Evolutionary conservation across 2,329 filamentous ascomycete species (phyloP), one percentile per base, ranked within the genome.

Genomic region (Bipolaris oryzae): DNA sequence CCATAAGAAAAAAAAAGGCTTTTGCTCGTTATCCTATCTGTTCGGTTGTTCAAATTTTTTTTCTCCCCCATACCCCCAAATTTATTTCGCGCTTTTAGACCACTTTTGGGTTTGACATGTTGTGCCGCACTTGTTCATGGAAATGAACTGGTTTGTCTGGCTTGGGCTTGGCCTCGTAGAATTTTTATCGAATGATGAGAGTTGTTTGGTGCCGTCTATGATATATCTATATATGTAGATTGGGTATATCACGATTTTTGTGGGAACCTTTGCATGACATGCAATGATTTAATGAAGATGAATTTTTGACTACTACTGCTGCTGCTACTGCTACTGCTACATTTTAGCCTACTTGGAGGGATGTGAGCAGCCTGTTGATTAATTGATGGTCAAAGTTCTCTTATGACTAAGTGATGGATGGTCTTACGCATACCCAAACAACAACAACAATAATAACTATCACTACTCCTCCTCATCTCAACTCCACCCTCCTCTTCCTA

Each of bases 1-100:
- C 66, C 68, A 38, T 73, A 71, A 57, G 63, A 20, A 23, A n/a
- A n/a, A n/a, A n/a, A n/a, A n/a, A n/a, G n/a, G 3, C 10, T 25
- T 28, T 28, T n/a, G 13, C 20, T 2, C 31, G 41, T 38, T 46
- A 25, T 34, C 10, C 15, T 23, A 25, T 9, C 20, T 23, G 25
- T 25, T 25, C 1, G 11, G 11, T 48, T 42, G 48, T 48, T n/a
- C n/a, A n/a, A n/a, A 23, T 33, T 46, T 18, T n/a, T 42, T 50
- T 49, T 6, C 6, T 51, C 5, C 53, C 43, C 53, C 61, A 62
- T 62, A 63, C 56, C 56, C 61, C 61, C 25, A 28, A 44, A 50
- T 54, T 54, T 49, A 45, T 11, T 46, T 35, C 33, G 33, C 44
- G 16, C 45, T 37, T 48, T 48, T n/a, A 48, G 45, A 48, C 45